These are phyloP conservation scores for Alternaria panax DNA, from an alignment of 2,329 filamentous ascomycete genomes.

Conservation along the genomic window DNA sequence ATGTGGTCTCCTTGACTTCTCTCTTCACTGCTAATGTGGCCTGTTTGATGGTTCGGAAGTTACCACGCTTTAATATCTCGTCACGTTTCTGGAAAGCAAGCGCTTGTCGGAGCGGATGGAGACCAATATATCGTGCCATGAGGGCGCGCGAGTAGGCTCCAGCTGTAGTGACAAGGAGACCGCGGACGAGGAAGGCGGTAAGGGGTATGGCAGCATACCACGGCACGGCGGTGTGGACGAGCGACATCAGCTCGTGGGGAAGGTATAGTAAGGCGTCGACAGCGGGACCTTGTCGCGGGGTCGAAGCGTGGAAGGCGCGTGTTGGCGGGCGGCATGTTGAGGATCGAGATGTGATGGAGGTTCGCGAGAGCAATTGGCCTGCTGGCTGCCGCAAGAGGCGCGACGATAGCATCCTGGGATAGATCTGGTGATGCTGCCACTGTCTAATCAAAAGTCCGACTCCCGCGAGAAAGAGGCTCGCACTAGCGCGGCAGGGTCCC, in stretches of 20 bases:
- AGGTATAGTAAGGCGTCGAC: conserved; percentile 54
- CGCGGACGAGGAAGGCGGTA: conserved; percentile 61
- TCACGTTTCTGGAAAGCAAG: conserved; percentile 34
- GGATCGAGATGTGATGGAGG: conserved; percentile 4
- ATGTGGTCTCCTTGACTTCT: conserved; percentile 31
- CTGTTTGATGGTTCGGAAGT: conserved; percentile 31
- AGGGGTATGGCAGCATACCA: conserved; percentile 65
- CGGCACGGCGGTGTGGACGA: conserved; percentile 62
- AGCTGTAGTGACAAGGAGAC: conserved; percentile 55
- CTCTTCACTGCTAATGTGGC: conserved; percentile 16
- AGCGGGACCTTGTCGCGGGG: conserved; percentile 46
- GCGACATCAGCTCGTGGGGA: conserved; percentile 57
- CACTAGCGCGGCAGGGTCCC: conserved; percentile 25
- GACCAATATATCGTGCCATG: conserved; percentile 52
- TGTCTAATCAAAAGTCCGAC: conserved; percentile 16
- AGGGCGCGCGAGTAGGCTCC: conserved; percentile 53
- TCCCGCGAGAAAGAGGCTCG: conserved; percentile 24
- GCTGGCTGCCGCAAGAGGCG: conserved; percentile 31
- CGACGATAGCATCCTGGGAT: conserved; percentile 33
- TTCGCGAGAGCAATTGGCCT: conserved; percentile 35
- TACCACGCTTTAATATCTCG: conserved; percentile 27
- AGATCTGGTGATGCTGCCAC: conserved; percentile 10
- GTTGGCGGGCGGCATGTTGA: conserved; percentile 8
- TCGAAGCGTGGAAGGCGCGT: conserved; percentile 61
- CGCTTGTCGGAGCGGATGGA: conserved; percentile 52